A percentile compares a stretch with the other conserved stretches of the same genome.
Conservation (phyloP, 441 rosid genomes). For the Cnidoscolus chayamansa region DNA sequence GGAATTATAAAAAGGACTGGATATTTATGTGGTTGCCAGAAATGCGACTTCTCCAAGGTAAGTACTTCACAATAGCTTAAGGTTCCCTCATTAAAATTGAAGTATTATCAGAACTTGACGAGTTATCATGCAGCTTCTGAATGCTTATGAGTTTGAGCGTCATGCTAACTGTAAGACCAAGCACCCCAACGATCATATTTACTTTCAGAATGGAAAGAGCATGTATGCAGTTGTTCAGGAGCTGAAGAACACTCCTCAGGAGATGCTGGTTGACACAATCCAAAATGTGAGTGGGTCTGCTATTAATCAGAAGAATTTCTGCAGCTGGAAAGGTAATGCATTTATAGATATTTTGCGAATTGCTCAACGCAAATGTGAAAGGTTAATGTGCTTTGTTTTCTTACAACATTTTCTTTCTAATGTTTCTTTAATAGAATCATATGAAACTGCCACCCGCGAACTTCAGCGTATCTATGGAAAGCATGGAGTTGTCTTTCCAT, state of each 20-base stretch:
- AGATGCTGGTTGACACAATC: slow-evolving; percentile 52
- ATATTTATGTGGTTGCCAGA: slow-evolving; percentile 59
- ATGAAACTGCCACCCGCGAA: slow-evolving; percentile 64
- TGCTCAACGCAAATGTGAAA: neutral
- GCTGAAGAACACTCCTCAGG: slow-evolving; percentile 62
- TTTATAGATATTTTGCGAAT: neutral
- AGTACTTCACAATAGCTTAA: neutral
- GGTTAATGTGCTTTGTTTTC: neutral
- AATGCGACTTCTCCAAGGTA: slow-evolving; percentile 62
- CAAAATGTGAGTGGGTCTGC: slow-evolving; percentile 57
- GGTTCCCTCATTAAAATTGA: neutral
- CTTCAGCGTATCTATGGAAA: slow-evolving; percentile 76
- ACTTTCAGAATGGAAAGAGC: slow-evolving; percentile 71
- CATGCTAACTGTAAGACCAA: slow-evolving; percentile 81
- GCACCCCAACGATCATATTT: slow-evolving; percentile 73
- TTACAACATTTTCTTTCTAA: slow-evolving; percentile 1
- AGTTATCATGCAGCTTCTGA: slow-evolving; percentile 40
- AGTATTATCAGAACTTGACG: neutral
- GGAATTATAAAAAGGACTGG: slow-evolving; percentile 56
- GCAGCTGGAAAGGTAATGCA: slow-evolving; percentile 57
- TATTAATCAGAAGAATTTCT: slow-evolving; percentile 61
- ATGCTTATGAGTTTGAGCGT: slow-evolving; percentile 74
- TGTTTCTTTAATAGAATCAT: slow-evolving; percentile 42
- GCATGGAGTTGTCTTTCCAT: slow-evolving; percentile 37
- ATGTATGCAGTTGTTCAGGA: slow-evolving; percentile 66